These are phyloP conservation scores for Mycena polygramma DNA, from an alignment of 768 basidiomycete genomes.

Conservation along the genomic window DNA sequence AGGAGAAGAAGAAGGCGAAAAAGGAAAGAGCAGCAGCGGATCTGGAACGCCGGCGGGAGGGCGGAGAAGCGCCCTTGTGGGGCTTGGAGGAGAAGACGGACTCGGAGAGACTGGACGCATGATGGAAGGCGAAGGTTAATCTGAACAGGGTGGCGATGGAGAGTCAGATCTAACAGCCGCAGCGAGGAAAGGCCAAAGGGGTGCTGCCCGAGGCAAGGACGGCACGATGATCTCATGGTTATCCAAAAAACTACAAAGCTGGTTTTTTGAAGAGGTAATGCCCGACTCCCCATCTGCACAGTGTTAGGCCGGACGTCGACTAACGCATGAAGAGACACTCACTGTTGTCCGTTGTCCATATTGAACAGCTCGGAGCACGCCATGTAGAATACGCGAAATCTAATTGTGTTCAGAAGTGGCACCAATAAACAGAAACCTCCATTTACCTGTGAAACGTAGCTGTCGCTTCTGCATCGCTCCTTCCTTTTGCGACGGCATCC, in stretches of 20 bases:
- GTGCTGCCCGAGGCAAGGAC: background rate
- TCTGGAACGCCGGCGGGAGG: no score
- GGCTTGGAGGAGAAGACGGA: no score
- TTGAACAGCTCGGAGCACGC: conserved; percentile 79
- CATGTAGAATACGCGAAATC: conserved; percentile 80
- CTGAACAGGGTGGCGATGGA: background rate
- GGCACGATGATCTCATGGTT: no score
- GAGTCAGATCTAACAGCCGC: background rate
- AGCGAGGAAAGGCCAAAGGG: no score
- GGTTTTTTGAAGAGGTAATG: conserved; percentile 64
- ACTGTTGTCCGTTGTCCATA: conserved; percentile 72
- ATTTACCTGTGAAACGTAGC: conserved; percentile 69
- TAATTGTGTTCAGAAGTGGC: conserved; percentile 34
- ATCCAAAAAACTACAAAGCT: background rate
- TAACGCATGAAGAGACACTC: conserved; percentile 47
- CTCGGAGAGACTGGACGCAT: no score
- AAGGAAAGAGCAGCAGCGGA: background rate
- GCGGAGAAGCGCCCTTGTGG: no score
- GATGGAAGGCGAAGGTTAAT: background rate
- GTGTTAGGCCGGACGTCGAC: conserved; percentile 18
- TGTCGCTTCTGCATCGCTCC: conserved; percentile 61
- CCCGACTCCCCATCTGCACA: conserved; percentile 65
- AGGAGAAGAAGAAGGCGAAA: background rate
- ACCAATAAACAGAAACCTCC: background rate
- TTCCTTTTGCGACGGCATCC: conserved; percentile 62